Conservation (phyloP, 2,329 filamentous ascomycete genomes). For the Trichophyton rubrum region DNA sequence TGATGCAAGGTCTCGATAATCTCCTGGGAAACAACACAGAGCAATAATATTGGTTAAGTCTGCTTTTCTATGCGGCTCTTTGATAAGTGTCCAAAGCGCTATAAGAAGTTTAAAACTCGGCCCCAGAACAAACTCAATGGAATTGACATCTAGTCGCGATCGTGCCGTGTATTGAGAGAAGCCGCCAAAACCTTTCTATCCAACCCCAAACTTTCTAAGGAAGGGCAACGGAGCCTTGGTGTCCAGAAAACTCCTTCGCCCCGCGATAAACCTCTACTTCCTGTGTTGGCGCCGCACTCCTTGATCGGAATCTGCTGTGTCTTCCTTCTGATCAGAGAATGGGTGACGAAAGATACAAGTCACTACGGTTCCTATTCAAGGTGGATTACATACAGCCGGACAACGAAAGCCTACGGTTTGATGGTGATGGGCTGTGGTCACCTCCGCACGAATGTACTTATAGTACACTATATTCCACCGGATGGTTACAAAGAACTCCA, state of each 20-base stretch:
- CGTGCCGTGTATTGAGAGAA: not conserved
- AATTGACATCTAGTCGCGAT: not conserved
- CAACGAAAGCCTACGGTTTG: conserved; percentile 3
- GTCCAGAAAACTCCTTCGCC: no score
- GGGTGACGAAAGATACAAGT: not conserved
- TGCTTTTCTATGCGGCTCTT: not conserved
- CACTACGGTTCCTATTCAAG: conserved; percentile 13
- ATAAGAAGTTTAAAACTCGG: not conserved
- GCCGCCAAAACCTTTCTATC: not conserved
- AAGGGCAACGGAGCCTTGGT: no score
- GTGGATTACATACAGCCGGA: conserved; percentile 12
- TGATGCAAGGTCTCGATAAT: not conserved
- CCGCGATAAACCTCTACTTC: not conserved
- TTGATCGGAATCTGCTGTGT: not conserved
- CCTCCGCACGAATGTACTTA: not conserved
- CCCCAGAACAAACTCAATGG: not conserved
- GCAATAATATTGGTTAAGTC: not conserved
- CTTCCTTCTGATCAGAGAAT: not conserved
- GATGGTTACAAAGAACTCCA: conserved; percentile 10
- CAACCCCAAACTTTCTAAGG: not conserved
- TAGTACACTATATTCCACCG: conserved; percentile 3
- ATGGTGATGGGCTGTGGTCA: not conserved
- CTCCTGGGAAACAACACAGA: not conserved
- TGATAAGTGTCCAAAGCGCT: not conserved
- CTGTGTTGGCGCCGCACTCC: not conserved